Evolutionary conservation across 106 monocot genomes (phyloP), one percentile per base, ranked within the genome.

Genomic region (Posidonia australis): DNA sequence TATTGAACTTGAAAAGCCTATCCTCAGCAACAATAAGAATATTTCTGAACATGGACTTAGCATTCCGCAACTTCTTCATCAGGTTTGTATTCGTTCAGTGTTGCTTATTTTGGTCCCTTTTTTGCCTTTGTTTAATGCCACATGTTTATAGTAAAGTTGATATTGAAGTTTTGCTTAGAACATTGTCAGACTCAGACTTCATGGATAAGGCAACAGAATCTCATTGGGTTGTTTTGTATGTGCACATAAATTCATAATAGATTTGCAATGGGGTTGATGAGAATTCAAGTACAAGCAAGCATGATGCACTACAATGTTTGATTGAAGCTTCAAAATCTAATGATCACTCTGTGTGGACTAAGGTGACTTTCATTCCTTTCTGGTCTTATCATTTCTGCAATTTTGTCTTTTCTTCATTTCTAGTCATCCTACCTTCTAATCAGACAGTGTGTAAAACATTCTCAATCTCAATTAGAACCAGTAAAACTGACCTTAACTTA

Each of bases 61-160:
- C 70, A 85, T 99, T 64, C 88, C 84, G 18, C 91, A 99, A 76
- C 78, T 99, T 67, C 87, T 99, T 69, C 83, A 99, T 66, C 84
- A 64, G 73, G 93, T 93, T 67, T 36, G 36, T 2, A 2, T 36
- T 36, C n/a, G n/a, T 36, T 36, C 2, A 36, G 36, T 4, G 7
- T 2, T 36, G 36, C 36, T 36, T 36, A 36, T 36, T 36, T 36
- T 36, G 2, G 2, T 4, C 7, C 16, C 24, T 14, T 25, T 60
- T 18, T 23, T 55, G 19, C 31, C n/a, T 43, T 29, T 6, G 19
- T 20, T 43, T 21, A 20, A 43, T 31, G 9, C 10, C 20, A 43
- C 19, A 23, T 62, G 4, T 31, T 36, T 36, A 2, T 36, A 36
- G 36, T 4, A 7, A 4, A 36, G 36, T 36, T 2, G 36, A 36